phyloP scores from a whole-genome alignment of 2,329 filamentous ascomycete species.

The Phialocephala subalpina region DNA sequence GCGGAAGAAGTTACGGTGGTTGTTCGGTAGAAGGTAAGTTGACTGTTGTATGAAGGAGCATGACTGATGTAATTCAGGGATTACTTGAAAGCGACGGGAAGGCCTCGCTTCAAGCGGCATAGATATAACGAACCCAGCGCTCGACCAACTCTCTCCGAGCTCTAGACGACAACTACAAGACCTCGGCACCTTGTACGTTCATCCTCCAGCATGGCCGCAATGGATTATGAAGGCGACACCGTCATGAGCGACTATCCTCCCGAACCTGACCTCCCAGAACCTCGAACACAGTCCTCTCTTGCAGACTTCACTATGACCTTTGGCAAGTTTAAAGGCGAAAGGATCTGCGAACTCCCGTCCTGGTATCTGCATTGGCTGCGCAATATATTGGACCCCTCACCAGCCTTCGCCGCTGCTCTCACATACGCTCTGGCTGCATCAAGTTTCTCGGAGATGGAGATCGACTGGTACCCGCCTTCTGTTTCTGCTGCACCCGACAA shows the following conservation, averaged over 20 bases:
- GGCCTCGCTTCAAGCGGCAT: neutral
- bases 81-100: neutral
- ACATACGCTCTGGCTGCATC: neutral
- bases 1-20: too few relatives aligned
- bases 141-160: neutral
- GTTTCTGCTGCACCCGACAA: slow-evolving; percentile 1
- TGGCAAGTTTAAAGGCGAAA: slow-evolving; percentile 12
- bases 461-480: slow-evolving; percentile 1
- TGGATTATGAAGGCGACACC: slow-evolving; percentile 10
- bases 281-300: slow-evolving; percentile 4
- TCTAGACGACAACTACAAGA: neutral
- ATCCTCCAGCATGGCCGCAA: slow-evolving; percentile 1
- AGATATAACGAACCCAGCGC: neutral
- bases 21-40: too few relatives aligned
- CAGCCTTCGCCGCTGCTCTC: slow-evolving; percentile 8
- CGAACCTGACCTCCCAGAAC: neutral
- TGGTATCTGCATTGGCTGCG: slow-evolving; percentile 6
- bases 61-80: too few relatives aligned
- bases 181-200: neutral
- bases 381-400: slow-evolving; percentile 10
- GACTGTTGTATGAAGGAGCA: too few relatives aligned
- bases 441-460: slow-evolving; percentile 7
- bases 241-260: neutral
- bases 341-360: neutral
- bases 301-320: slow-evolving; percentile 8